Base-by-base conservation (phyloP, 345 rosid species). In the Chamaenerion angustifolium region DNA sequence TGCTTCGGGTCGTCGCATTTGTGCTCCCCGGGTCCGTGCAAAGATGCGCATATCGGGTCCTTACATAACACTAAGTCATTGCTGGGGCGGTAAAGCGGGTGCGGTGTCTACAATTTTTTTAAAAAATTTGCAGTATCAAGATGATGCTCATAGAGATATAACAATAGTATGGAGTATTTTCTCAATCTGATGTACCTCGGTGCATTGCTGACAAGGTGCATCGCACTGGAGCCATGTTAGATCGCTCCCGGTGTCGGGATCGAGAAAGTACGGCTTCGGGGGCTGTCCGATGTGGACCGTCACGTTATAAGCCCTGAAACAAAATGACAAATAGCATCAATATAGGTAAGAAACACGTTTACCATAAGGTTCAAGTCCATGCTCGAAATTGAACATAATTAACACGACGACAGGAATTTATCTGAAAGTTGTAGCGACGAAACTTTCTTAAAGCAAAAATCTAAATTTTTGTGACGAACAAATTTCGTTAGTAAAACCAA, bases 231-330 rank as follows among this genome's bases (percentile, higher is more conserved):
- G 37, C 94, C 88, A 84, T 46, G 94, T 83, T 58, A 83, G 87
- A 60, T 87, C 96, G 62, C 94, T 87, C 48, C 97, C 97, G 3
- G 97, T 80, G 25, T 88, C 97, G 54, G 83, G 73, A 73, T 88
- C 95, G 56, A 88, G 88, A 72, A 72, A 85, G 74, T 85, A 88
- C 2, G 95, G 93, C 43, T 67, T 73, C 44, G 87, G 63, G 44
- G 51, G 71, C 68, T 12, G 71, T 44, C 76, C 76, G 5, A 71
- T 52, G 44, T 19, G 49, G 12, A 71, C 31, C 1, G 76, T 71
- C 21, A 88, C 83, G 51, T 86, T 81, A 23, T 86, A 90, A 55
- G 71, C 76, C 71, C 95, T 90, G 71, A 50, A 64, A n/a, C n/a
- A 60, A 46, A 23, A 27, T 40, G 46, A 31, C 40, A 37, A 10